A percentile compares a stretch with the other conserved stretches of the same genome.
Evolutionary conservation across 176 grass and related monocot species (phyloP).

Genomic region (Phoenix dactylifera): DNA sequence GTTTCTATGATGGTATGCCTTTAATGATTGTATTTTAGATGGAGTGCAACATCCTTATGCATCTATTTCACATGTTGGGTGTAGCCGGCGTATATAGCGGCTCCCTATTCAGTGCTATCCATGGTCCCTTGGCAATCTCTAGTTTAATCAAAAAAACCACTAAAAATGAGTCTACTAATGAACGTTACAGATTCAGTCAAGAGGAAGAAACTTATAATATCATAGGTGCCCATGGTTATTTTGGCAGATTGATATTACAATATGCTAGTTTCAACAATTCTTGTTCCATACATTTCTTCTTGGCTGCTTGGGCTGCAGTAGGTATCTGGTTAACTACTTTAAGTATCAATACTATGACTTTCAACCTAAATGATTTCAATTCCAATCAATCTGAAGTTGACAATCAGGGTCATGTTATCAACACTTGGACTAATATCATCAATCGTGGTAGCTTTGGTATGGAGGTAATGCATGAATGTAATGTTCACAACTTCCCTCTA

Average conservation of each 20-base stretch:
- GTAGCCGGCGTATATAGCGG: not conserved
- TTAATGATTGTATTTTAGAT: not conserved
- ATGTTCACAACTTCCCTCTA: not conserved
- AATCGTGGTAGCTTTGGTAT: not conserved
- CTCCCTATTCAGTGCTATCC: not conserved
- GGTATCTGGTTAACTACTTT: not conserved
- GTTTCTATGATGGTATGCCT: too few relatives aligned
- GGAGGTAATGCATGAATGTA: not conserved
- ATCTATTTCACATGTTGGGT: not conserved
- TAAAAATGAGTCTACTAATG: not conserved
- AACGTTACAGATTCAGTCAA: not conserved
- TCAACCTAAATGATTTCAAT: not conserved
- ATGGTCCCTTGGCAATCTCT: not conserved
- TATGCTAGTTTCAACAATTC: slow-evolving; percentile 1
- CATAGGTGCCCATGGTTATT: not conserved
- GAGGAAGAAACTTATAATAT: not conserved
- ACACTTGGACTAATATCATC: not conserved
- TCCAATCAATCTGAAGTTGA: not conserved
- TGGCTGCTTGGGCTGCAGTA: not conserved
- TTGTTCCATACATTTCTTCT: not conserved
- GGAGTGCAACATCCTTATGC: not conserved
- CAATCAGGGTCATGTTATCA: not conserved
- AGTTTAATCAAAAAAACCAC: not conserved
- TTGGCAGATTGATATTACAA: not conserved
- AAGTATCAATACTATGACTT: not conserved